A percentile compares a stretch with the other conserved stretches of the same genome.
Conservation (phyloP, 306 rosid genomes). For the Acacia melanoxylon region DNA sequence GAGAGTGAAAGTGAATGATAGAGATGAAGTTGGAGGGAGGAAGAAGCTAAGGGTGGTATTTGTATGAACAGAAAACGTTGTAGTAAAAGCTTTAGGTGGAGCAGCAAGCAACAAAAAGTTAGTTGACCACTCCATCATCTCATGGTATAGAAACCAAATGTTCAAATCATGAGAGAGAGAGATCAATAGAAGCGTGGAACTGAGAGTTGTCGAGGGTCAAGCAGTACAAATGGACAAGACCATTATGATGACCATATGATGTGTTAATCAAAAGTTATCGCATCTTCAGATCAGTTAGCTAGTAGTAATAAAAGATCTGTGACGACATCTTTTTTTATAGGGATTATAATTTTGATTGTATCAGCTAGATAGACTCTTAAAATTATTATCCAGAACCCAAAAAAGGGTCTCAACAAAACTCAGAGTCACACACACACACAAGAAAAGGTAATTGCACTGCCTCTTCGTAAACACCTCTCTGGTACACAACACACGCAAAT, state of each 20-base stretch:
- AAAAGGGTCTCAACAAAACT: neutral
- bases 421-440: neutral
- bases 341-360: neutral
- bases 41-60: slow-evolving; percentile 16
- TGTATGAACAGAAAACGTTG: slow-evolving; percentile 38
- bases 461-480: slow-evolving; percentile 27
- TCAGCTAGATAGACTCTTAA: neutral
- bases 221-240: slow-evolving; percentile 37
- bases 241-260: slow-evolving; percentile 23
- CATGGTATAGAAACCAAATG: slow-evolving; percentile 23
- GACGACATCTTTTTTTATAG: neutral
- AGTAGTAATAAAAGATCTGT: neutral
- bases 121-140: slow-evolving; percentile 42
- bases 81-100: slow-evolving; percentile 46
- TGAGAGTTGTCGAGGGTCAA: slow-evolving; percentile 34
- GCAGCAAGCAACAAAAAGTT: slow-evolving; percentile 36
- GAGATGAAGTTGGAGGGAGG: slow-evolving; percentile 21
- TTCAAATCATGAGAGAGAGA: slow-evolving; percentile 31
- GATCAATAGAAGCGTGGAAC: slow-evolving; percentile 27
- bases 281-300: neutral
- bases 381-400: neutral
- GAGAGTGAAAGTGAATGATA: neutral
- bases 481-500: slow-evolving; percentile 26
- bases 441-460: slow-evolving; percentile 28
- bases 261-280: slow-evolving; percentile 27